Conservation (phyloP, 495 filamentous ascomycete species). For the Annulohypoxylon nitens region DNA sequence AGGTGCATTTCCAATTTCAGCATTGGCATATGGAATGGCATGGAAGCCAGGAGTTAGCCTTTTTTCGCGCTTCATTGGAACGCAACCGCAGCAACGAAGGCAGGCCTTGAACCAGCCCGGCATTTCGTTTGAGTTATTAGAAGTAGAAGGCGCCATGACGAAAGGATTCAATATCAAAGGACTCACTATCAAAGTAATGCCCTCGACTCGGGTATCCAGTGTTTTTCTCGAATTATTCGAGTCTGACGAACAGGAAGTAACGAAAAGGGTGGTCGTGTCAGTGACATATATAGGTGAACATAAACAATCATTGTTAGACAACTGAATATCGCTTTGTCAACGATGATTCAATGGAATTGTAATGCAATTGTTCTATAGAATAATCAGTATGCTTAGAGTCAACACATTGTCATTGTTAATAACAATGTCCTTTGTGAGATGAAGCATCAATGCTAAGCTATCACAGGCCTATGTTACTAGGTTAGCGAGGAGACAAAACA, state of each 20-base stretch:
- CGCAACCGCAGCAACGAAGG: not conserved
- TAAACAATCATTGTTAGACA: conserved; percentile 9
- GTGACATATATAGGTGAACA: not conserved
- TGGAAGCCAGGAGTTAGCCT: not conserved
- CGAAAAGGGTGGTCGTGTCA: not conserved
- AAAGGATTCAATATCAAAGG: conserved; percentile 21
- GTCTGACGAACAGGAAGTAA: not conserved
- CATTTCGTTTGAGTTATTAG: not conserved
- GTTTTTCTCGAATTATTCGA: no score
- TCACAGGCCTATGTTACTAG: conserved; percentile 8
- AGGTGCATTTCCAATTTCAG: conserved; percentile 20
- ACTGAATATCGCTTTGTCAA: conserved; percentile 14
- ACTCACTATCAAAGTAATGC: conserved; percentile 26
- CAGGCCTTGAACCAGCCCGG: conserved; percentile 11
- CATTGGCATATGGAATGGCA: conserved; percentile 14
- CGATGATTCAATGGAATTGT: conserved; percentile 2
- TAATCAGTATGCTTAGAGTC: not conserved
- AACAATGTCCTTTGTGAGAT: conserved; percentile 24
- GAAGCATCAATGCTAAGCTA: not conserved
- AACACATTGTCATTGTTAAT: conserved; percentile 11
- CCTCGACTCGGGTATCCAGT: not conserved
- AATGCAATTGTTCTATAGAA: not conserved
- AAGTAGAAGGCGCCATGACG: conserved; percentile 9
- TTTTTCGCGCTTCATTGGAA: not conserved
- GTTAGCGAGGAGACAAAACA: conserved; percentile 2